Conservation (phyloP, 2,329 filamentous ascomycete genomes). For the Neofusicoccum ribis region DNA sequence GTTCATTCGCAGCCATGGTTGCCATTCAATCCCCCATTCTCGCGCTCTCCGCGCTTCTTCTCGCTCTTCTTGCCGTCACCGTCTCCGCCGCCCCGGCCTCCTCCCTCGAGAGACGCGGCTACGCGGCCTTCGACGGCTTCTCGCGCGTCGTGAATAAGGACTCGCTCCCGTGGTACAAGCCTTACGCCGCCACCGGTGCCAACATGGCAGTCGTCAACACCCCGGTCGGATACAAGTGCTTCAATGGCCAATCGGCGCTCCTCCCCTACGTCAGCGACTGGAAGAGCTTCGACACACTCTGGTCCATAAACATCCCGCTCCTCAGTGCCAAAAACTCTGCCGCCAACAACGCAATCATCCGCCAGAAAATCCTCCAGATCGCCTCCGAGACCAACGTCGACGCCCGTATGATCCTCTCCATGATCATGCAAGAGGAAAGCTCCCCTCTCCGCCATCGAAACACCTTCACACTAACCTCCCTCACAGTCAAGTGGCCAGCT, state of each 20-base stretch:
- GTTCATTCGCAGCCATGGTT: neutral
- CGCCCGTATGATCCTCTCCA: slow-evolving; percentile 24
- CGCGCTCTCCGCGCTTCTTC: neutral
- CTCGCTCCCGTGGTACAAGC: neutral
- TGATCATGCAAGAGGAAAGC: slow-evolving; percentile 26
- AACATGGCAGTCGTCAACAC: neutral
- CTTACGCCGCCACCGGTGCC: neutral
- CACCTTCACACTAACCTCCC: no score
- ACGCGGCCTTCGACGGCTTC: neutral
- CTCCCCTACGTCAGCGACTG: neutral
- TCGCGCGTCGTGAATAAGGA: neutral
- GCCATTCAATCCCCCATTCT: neutral
- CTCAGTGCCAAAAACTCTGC: neutral
- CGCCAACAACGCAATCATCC: neutral
- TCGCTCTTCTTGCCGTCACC: neutral
- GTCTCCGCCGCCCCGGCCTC: neutral
- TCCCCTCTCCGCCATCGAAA: neutral
- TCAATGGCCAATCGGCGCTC: neutral
- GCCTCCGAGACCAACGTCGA: slow-evolving; percentile 23
- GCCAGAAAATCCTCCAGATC: slow-evolving; percentile 21
- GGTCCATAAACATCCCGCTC: neutral
- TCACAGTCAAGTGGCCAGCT: slow-evolving; percentile 21
- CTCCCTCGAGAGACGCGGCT: neutral
- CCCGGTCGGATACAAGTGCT: neutral
- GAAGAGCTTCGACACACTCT: neutral